phyloP scores from a whole-genome alignment of 495 filamentous ascomycete genomes.

The Aspergillus avenaceus region DNA sequence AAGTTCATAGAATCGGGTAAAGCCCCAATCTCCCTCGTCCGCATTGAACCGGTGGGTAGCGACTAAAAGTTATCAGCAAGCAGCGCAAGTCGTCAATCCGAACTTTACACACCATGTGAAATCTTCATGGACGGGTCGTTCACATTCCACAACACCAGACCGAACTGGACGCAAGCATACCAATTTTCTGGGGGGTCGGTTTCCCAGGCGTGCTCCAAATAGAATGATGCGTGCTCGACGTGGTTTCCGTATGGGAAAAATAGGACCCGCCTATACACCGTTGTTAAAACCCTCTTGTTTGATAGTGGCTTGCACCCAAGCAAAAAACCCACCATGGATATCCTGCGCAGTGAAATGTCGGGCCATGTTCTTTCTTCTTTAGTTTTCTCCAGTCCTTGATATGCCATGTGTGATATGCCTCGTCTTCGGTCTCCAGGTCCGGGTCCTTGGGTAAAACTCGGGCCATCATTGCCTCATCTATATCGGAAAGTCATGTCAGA shows the following conservation, averaged over 20 bases:
- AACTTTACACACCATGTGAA: constrained; percentile 52
- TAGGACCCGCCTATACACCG: constrained; percentile 68
- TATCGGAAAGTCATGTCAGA: constrained; percentile 17
- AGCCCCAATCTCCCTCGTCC: constrained; percentile 98
- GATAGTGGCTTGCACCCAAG: neutral
- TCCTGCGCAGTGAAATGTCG: constrained; percentile 79
- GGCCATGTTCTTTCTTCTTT: constrained; percentile 77
- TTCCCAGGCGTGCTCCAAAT: constrained; percentile 89
- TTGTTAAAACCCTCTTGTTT: neutral
- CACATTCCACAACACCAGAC: constrained; percentile 87
- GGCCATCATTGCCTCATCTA: constrained; percentile 82
- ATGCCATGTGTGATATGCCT: constrained; percentile 75
- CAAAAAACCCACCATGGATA: constrained; percentile 69
- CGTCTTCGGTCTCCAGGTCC: constrained; percentile 67
- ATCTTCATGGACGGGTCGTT: constrained; percentile 77
- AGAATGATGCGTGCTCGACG: constrained; percentile 86
- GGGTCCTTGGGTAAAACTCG: constrained; percentile 66
- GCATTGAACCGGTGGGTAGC: constrained; percentile 87
- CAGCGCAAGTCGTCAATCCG: neutral
- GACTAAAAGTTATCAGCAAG: constrained; percentile 35
- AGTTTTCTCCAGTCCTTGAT: constrained; percentile 76
- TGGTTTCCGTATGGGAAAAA: constrained; percentile 95
- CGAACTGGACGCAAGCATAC: constrained; percentile 96
- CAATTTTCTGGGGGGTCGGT: constrained; percentile 75
- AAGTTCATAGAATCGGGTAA: constrained; percentile 86